These are phyloP conservation scores for Pythium insidiosum DNA, from an alignment of 352 stramenopile species.

Conservation along the genomic window DNA sequence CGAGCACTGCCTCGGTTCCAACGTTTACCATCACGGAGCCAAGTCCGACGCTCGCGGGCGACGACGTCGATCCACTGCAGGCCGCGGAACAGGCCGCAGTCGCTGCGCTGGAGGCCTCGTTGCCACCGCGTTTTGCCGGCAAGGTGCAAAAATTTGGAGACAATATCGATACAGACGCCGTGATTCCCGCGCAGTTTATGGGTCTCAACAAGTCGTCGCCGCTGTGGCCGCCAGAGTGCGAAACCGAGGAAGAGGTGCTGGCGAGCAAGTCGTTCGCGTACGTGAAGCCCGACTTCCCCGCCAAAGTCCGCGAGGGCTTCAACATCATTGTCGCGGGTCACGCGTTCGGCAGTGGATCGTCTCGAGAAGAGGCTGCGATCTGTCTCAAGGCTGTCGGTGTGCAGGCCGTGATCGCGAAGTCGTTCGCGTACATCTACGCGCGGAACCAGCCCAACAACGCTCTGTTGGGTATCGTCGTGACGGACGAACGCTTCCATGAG, in stretches of 20 bases:
- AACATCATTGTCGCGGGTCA: conserved; percentile 76
- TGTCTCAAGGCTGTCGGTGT: conserved; percentile 76
- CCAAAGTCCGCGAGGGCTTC: conserved; percentile 58
- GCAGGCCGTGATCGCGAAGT: conserved; percentile 79
- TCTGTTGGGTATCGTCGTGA: conserved; percentile 73
- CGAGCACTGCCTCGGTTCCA: conserved; percentile 12
- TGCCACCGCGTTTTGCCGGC: conserved; percentile 50
- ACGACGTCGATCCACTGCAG: conserved; percentile 21
- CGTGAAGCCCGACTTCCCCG: conserved; percentile 66
- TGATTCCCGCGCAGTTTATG: conserved; percentile 82
- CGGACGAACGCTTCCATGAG: conserved; percentile 73
- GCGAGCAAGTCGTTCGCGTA: conserved; percentile 79
- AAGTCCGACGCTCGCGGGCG: conserved; percentile 27
- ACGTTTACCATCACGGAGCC: conserved; percentile 39
- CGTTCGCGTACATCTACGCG: conserved; percentile 82
- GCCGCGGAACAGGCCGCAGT: conserved; percentile 49
- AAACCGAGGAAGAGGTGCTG: conserved; percentile 73
- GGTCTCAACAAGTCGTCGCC: conserved; percentile 72
- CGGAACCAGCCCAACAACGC: conserved; percentile 83
- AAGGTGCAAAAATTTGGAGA: conserved; percentile 71
- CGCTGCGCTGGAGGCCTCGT: conserved; percentile 36
- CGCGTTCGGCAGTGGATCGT: conserved; percentile 72
- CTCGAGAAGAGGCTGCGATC: conserved; percentile 69
- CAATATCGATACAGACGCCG: conserved; percentile 76
- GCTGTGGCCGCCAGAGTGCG: conserved; percentile 68